Evolutionary conservation across 148 eudicot genomes (phyloP).

Genomic region (Rhododendron kiyosumense): DNA sequence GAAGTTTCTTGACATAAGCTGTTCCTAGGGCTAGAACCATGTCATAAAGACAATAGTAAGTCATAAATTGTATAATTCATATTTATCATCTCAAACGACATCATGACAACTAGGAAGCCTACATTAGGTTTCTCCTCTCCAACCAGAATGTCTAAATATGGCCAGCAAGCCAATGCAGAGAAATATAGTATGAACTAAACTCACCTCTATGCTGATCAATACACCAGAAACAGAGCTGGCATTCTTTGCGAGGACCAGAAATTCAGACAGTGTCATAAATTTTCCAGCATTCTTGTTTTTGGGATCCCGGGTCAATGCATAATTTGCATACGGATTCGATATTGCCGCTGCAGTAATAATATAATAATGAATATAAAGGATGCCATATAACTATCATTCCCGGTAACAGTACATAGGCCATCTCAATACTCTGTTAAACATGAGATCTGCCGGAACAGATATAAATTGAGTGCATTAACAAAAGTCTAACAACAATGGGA

Average conservation of each 20-base stretch:
- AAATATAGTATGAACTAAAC: slow-evolving; percentile 12
- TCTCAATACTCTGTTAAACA: not conserved
- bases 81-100: not conserved
- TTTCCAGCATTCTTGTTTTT: slow-evolving; percentile 28
- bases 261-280: slow-evolving; percentile 46
- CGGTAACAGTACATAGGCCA: not conserved
- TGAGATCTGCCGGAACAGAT: not conserved
- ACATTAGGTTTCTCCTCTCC: not conserved
- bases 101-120: not conserved
- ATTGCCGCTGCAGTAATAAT: slow-evolving; percentile 61
- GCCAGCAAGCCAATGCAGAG: not conserved
- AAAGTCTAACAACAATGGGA: not conserved
- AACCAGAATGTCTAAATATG: not conserved
- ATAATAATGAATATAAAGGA: not conserved
- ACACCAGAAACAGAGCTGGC: slow-evolving; percentile 66
- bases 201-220: slow-evolving; percentile 76
- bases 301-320: slow-evolving; percentile 47
- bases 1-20: not conserved
- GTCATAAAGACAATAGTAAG: not conserved
- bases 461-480: not conserved
- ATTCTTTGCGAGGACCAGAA: slow-evolving; percentile 42
- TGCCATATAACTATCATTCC: not conserved
- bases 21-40: not conserved
- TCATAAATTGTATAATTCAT: not conserved
- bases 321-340: slow-evolving; percentile 30